Evolutionary conservation across 495 filamentous ascomycete species (phyloP).

Genomic region (Hyaloscypha bicolor): DNA sequence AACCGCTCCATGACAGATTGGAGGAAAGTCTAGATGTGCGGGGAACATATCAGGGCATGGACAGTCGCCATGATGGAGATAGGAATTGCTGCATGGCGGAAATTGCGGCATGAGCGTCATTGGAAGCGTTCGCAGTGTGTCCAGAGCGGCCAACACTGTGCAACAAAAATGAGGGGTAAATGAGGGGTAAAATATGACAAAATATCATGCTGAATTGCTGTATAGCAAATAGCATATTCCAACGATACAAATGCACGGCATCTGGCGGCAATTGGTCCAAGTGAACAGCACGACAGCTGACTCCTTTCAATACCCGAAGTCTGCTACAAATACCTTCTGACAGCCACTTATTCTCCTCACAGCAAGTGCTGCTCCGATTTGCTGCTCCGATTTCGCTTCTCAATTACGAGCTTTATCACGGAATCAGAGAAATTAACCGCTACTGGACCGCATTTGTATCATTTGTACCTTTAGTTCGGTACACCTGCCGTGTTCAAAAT

Average conservation of each 20-base stretch:
- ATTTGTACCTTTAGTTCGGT: background rate
- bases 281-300: background rate
- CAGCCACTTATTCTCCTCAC: background rate
- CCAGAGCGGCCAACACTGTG: background rate
- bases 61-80: background rate
- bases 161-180: background rate
- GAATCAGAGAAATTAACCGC: background rate
- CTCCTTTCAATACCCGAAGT: background rate
- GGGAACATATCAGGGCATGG: background rate
- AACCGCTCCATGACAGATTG: slow-evolving; percentile 90
- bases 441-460: background rate
- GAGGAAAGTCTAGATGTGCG: slow-evolving; percentile 70
- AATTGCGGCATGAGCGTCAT: background rate
- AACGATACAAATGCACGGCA: background rate
- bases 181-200: background rate
- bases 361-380: background rate
- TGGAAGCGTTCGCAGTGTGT: background rate
- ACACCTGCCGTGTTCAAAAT: background rate
- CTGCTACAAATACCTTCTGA: background rate
- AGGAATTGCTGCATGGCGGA: background rate
- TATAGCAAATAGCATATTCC: background rate
- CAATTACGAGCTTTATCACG: background rate
- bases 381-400: background rate
- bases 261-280: background rate
- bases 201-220: background rate